Conservation (phyloP, 2,329 filamentous ascomycete genomes). For the Aureobasidium subglaciale region DNA sequence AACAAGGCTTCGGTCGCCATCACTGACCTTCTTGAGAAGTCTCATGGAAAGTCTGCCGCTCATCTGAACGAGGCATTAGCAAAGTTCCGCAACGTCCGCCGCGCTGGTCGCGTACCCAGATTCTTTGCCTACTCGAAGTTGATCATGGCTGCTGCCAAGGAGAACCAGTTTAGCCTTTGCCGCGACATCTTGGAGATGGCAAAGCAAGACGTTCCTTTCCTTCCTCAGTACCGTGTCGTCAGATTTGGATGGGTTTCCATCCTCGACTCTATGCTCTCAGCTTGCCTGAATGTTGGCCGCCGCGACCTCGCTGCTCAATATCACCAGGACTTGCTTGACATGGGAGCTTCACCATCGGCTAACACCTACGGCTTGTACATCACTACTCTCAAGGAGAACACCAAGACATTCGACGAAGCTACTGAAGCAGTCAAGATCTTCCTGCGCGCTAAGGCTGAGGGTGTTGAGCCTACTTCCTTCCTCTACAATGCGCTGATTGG, state of each 20-base stretch:
- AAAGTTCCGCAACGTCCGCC: slow-evolving; percentile 88
- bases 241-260: slow-evolving; percentile 96
- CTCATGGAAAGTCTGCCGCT: slow-evolving; percentile 62
- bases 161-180: slow-evolving; percentile 72
- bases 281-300: slow-evolving; percentile 76
- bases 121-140: slow-evolving; percentile 97
- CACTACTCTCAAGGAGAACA: slow-evolving; percentile 95
- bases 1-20: slow-evolving; percentile 90
- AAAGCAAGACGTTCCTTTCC: slow-evolving; percentile 75
- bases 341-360: slow-evolving; percentile 85
- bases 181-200: slow-evolving; percentile 87
- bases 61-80: slow-evolving; percentile 68
- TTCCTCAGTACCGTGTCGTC: slow-evolving; percentile 77
- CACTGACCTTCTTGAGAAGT: slow-evolving; percentile 79
- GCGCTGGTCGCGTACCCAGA: slow-evolving; percentile 80
- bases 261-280: slow-evolving; percentile 91
- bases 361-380: slow-evolving; percentile 99
- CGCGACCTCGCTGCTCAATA: slow-evolving; percentile 75
- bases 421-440: slow-evolving; percentile 97
- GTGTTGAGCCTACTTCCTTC: slow-evolving; percentile 93
- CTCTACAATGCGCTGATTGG: slow-evolving; percentile 97
- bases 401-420: slow-evolving; percentile 96
- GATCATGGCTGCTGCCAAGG: slow-evolving; percentile 84
- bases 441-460: slow-evolving; percentile 84
- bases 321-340: slow-evolving; percentile 83